phyloP scores from a whole-genome alignment of 257 asterid genomes.

The Ehretia macrophylla region DNA sequence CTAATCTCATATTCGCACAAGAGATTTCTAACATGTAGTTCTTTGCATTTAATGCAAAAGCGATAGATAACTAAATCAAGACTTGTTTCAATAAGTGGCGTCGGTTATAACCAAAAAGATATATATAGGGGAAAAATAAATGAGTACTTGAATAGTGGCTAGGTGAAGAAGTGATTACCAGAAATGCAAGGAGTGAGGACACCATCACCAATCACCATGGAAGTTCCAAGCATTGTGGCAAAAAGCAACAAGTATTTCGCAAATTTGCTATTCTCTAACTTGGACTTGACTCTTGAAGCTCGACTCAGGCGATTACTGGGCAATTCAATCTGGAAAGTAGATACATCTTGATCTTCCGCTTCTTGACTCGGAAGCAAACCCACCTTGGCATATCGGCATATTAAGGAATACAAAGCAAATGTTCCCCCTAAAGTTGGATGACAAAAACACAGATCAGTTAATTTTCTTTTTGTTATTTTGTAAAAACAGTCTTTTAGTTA shows the following conservation, averaged over 20 bases:
- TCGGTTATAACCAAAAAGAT: too few relatives aligned
- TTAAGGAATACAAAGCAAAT: slow-evolving; percentile 65
- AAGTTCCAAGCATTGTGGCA: slow-evolving; percentile 64
- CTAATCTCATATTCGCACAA: too few relatives aligned
- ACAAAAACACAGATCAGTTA: too few relatives aligned
- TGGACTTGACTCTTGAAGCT: slow-evolving; percentile 44
- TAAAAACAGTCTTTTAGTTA: too few relatives aligned
- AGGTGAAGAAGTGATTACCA: slow-evolving; percentile 19
- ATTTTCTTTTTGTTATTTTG: too few relatives aligned
- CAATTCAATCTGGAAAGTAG: slow-evolving; percentile 46
- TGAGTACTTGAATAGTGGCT: too few relatives aligned
- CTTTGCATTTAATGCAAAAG: too few relatives aligned
- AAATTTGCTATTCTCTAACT: slow-evolving; percentile 42
- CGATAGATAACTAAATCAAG: too few relatives aligned
- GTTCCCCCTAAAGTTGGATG: slow-evolving; percentile 50
- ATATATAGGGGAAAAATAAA: too few relatives aligned
- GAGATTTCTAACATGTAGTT: too few relatives aligned
- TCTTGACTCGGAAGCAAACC: slow-evolving; percentile 64
- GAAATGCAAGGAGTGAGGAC: slow-evolving; percentile 82
- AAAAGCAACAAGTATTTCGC: slow-evolving; percentile 52
- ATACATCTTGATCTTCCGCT: slow-evolving; percentile 55
- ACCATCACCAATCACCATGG: slow-evolving; percentile 87
- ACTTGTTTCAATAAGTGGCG: too few relatives aligned
- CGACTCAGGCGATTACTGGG: slow-evolving; percentile 42
- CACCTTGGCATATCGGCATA: slow-evolving; percentile 71